Evolutionary conservation across 2,329 filamentous ascomycete species (phyloP).

Genomic region (Botrytis aclada): DNA sequence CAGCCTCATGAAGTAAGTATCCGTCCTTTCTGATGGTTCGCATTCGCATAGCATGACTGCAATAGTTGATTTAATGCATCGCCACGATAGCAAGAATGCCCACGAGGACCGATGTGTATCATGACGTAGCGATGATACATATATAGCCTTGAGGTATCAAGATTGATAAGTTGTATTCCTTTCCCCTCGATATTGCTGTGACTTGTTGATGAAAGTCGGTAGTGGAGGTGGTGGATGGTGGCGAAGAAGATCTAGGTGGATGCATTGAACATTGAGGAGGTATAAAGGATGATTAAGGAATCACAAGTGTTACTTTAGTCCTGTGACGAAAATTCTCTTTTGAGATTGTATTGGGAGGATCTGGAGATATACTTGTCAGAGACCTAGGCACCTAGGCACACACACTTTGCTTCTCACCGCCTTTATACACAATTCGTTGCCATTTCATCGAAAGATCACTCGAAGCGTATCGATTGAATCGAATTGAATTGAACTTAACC

Average conservation of each 20-base stretch:
- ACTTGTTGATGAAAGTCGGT: not conserved
- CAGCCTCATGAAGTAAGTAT: not conserved
- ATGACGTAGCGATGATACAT: not conserved
- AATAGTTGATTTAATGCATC: not conserved
- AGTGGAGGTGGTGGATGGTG: not conserved
- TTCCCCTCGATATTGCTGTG: not conserved
- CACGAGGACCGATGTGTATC: not conserved
- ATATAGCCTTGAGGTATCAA: not conserved
- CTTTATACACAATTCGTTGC: not conserved
- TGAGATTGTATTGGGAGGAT: not conserved
- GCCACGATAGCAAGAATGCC: not conserved
- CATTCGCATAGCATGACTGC: not conserved
- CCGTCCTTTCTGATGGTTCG: not conserved
- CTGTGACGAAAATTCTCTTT: not conserved
- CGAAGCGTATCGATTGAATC: not conserved
- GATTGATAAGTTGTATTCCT: not conserved
- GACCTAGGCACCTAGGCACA: too few species aligned
- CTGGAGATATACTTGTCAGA: not conserved
- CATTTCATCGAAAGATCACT: not conserved
- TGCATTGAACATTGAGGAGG: not conserved
- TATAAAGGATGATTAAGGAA: not conserved
- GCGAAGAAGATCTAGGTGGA: not conserved
- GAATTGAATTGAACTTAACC: not conserved
- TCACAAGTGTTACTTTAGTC: not conserved
- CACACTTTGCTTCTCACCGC: not conserved